phyloP scores from a whole-genome alignment of 2,329 filamentous ascomycete species.

The Penicillium decumbens region DNA sequence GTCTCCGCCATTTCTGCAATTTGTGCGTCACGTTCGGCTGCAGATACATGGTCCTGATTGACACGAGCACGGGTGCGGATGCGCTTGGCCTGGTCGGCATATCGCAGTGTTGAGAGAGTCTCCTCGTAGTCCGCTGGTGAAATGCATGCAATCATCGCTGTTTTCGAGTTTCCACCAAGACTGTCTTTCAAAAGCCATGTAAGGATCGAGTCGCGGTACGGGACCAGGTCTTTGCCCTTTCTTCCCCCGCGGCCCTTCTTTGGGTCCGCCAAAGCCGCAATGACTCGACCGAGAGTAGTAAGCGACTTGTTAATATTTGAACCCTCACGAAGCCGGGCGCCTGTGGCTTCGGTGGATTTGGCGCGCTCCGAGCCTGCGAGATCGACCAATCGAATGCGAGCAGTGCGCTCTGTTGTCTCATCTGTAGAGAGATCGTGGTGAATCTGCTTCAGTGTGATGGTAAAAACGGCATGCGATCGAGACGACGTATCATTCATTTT shows the following conservation, averaged over 20 bases:
- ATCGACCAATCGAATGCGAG: constrained; percentile 90
- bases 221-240: constrained; percentile 71
- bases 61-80: constrained; percentile 92
- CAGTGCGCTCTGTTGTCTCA: constrained; percentile 91
- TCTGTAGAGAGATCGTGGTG: constrained; percentile 97
- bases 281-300: constrained; percentile 90
- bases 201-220: constrained; percentile 82
- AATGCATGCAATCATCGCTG: constrained; percentile 98
- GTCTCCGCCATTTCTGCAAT: constrained; percentile 93
- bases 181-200: constrained; percentile 93
- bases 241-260: constrained; percentile 57
- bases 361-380: constrained; percentile 91
- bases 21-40: constrained; percentile 89
- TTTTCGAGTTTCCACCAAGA: constrained; percentile 93
- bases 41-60: constrained; percentile 91
- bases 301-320: constrained; percentile 99
- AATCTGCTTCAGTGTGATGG: constrained; percentile 96
- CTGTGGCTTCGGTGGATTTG: constrained; percentile 92
- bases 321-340: constrained; percentile 82
- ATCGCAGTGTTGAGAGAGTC: constrained; percentile 89
- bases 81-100: constrained; percentile 94
- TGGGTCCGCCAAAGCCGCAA: constrained; percentile 77
- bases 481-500: constrained; percentile 99
- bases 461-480: constrained; percentile 95
- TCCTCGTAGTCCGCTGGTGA: constrained; percentile 95